Conservation (phyloP, 441 rosid species). For the Macaranga tanarius region DNA sequence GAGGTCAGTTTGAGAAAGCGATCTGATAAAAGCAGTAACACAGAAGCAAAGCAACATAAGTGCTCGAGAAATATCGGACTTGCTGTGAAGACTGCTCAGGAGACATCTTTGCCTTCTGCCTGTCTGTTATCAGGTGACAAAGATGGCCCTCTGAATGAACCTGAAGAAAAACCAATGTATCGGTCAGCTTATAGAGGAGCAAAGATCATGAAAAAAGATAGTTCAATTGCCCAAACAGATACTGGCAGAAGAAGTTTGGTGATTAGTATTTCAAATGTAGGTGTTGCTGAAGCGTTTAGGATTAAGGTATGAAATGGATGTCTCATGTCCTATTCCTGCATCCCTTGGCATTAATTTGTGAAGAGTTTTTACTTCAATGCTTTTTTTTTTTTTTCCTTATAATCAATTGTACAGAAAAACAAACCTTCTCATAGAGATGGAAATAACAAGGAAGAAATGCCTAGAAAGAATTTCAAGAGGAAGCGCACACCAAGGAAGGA, state of each 20-base stretch:
- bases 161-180: slow-evolving; percentile 25
- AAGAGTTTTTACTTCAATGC: slow-evolving; percentile 8
- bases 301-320: slow-evolving; percentile 40
- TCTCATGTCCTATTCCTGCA: slow-evolving; percentile 16
- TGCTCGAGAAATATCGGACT: slow-evolving; percentile 26
- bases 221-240: slow-evolving; percentile 23
- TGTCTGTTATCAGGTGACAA: slow-evolving; percentile 25
- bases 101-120: slow-evolving; percentile 14
- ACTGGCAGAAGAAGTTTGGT: slow-evolving; percentile 26
- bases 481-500: slow-evolving; percentile 44
- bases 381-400: slow-evolving; percentile 13
- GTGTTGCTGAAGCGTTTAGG: slow-evolving; percentile 30
- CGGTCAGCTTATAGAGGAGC: slow-evolving; percentile 23
- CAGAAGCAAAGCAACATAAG: slow-evolving; percentile 32
- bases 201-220: slow-evolving; percentile 24
- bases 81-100: slow-evolving; percentile 28
- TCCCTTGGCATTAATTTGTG: slow-evolving; percentile 1
- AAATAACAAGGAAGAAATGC: slow-evolving; percentile 33
- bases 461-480: slow-evolving; percentile 39
- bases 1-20: slow-evolving; percentile 32
- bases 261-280: slow-evolving; percentile 24
- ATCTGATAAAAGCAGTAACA: slow-evolving; percentile 29
- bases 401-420: slow-evolving; percentile 36
- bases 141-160: slow-evolving; percentile 25
- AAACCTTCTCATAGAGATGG: slow-evolving; percentile 27